Conservation (phyloP, 106 monocot genomes). For the Acanthochlamys bracteata region DNA sequence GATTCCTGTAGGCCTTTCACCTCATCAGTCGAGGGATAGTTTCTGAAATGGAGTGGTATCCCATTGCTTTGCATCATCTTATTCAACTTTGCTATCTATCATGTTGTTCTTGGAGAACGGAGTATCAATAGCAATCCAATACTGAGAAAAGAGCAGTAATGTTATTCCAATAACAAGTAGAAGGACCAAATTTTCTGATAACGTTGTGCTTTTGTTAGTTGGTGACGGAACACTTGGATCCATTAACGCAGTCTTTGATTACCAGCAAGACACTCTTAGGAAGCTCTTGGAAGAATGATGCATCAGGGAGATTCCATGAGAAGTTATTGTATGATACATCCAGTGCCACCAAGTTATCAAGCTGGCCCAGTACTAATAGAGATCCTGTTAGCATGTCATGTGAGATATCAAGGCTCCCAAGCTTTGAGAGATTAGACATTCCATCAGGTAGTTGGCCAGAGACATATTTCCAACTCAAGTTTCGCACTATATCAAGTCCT, state of each 20-base stretch:
- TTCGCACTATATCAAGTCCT: constrained; percentile 17
- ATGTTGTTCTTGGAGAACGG: background rate
- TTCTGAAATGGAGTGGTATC: constrained; percentile 26
- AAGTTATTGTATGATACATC: constrained; percentile 27
- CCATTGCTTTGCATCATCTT: constrained; percentile 6
- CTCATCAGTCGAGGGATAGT: constrained; percentile 9
- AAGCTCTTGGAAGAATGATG: constrained; percentile 17
- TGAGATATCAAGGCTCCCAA: constrained; percentile 25
- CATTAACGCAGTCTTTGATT: constrained; percentile 8
- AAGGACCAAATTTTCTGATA: constrained; percentile 1
- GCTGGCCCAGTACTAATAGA: constrained; percentile 4
- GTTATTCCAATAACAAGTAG: constrained; percentile 6
- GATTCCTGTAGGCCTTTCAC: constrained; percentile 10
- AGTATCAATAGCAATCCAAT: constrained; percentile 4
- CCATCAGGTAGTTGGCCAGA: constrained; percentile 14
- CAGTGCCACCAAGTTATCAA: constrained; percentile 18
- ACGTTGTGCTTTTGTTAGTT: background rate
- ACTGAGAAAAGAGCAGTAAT: background rate
- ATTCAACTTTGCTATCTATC: background rate
- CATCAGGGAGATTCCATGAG: constrained; percentile 14
- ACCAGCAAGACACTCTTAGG: constrained; percentile 8
- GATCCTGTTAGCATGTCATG: constrained; percentile 24
- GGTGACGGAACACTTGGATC: constrained; percentile 6
- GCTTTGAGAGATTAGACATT: constrained; percentile 12
- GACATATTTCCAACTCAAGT: constrained; percentile 28